Evolutionary conservation across 2,329 filamentous ascomycete species (phyloP).

Genomic region (Alternaria gaisen): DNA sequence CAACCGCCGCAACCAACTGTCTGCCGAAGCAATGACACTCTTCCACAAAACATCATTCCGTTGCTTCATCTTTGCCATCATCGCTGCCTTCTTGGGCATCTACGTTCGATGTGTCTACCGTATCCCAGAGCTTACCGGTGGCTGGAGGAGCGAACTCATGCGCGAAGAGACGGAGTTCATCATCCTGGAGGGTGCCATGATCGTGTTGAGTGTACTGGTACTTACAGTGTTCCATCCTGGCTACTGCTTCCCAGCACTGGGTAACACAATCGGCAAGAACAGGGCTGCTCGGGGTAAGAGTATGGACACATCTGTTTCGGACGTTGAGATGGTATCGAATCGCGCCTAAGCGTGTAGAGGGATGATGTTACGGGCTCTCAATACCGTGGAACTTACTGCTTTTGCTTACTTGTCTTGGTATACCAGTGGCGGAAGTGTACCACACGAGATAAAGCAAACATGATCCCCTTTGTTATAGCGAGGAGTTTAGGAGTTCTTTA

Average conservation of each 20-base stretch:
- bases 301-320: constrained; percentile 22
- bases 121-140: constrained; percentile 59
- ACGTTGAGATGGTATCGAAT: constrained; percentile 26
- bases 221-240: constrained; percentile 61
- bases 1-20: constrained; percentile 37
- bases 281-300: constrained; percentile 23
- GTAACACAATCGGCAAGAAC: constrained; percentile 29
- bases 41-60: constrained; percentile 39
- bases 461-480: background rate
- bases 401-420: background rate
- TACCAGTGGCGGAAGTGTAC: background rate
- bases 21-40: constrained; percentile 27
- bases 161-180: constrained; percentile 61
- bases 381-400: background rate
- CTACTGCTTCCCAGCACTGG: constrained; percentile 48
- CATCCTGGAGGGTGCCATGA: constrained; percentile 63
- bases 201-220: constrained; percentile 56
- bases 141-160: constrained; percentile 57
- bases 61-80: constrained; percentile 46
- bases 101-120: constrained; percentile 60
- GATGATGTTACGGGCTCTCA: background rate
- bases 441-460: background rate
- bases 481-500: background rate
- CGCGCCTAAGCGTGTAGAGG: background rate
- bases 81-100: constrained; percentile 55